Conservation (phyloP, 768 basidiomycete species). For the Amanita subjunquillea region DNA sequence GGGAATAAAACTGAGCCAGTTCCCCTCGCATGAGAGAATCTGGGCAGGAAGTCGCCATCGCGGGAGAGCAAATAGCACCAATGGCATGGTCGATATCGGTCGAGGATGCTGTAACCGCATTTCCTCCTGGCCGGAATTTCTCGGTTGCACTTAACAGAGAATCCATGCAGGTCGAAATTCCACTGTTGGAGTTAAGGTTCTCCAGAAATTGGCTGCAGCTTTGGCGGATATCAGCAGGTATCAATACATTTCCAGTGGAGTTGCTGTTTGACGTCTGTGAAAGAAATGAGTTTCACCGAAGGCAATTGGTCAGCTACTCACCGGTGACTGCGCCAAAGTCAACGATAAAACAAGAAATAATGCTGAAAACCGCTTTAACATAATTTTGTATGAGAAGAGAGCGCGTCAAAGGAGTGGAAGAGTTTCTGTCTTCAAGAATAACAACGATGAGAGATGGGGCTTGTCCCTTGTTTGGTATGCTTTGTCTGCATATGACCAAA, state of each 20-base stretch:
- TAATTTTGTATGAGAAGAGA: slow-evolving; percentile 16
- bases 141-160: slow-evolving; percentile 51
- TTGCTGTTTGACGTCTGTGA: slow-evolving; percentile 8
- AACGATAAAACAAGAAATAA: slow-evolving; percentile 39
- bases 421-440: slow-evolving; percentile 21
- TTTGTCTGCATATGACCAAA: not conserved
- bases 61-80: slow-evolving; percentile 40
- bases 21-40: slow-evolving; percentile 45
- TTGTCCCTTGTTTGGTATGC: not conserved
- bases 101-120: slow-evolving; percentile 27
- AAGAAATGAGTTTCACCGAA: not conserved
- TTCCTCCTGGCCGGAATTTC: slow-evolving; percentile 40
- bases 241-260: slow-evolving; percentile 34
- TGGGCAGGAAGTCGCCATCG: slow-evolving; percentile 40
- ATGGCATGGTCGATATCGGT: slow-evolving; percentile 42
- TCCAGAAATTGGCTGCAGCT: slow-evolving; percentile 50
- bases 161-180: slow-evolving; percentile 49
- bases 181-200: slow-evolving; percentile 49
- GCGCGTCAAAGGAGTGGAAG: slow-evolving; percentile 33
- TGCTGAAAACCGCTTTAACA: slow-evolving; percentile 45
- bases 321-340: slow-evolving; percentile 40
- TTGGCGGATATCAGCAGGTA: slow-evolving; percentile 56
- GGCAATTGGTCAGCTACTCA: slow-evolving; percentile 13
- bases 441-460: not conserved
- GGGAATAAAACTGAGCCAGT: slow-evolving; percentile 59